Base-by-base conservation (phyloP, 495 filamentous ascomycete genomes). In the Gamarada debralockiae region DNA sequence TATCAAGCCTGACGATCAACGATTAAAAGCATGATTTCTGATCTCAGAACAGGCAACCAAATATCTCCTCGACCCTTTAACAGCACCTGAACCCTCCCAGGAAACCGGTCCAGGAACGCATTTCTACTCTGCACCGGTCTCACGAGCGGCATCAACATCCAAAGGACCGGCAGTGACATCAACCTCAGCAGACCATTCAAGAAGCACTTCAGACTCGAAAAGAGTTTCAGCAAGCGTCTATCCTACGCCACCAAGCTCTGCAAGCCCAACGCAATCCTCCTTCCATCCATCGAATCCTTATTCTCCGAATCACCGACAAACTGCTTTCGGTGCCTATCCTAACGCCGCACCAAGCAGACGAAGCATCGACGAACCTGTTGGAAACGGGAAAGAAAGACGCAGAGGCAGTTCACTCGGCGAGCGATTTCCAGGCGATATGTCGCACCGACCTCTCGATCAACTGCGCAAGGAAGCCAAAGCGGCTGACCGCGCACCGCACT, bases 401-500 rank as follows among this genome's bases (percentile, higher is more conserved):
- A 72, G 79, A 24, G 57, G 61, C 23, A 73, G 70, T 60, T 84
- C 79, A n/a, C 69, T 86, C 3, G 67, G 61, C 45, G 72, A 78
- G 60, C 76, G 82, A 31, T 84, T 69, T 57, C 74, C 81, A 1
- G 80, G 77, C 46, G 83, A 85, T 59, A 78, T 74, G 67, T 76
- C 73, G n/a, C 72, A 81, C 47, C 65, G 78, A 10, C 85, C 86
- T 0, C 73, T 90, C 10, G 81, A 82, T 40, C 71, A 80, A 49
- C 69, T 89, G 48, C 73, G 70, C 40, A 70, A 72, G 3, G 78
- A 86, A 9, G 66, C 68, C 24, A 84, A 79, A 46, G 67, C 70
- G n/a, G 86, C 86, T 3, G 59, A 86, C 51, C 79, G 81, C 15
- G 66, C 79, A 2, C 81, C 77, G 0, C 83, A 85, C 62, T 75